Evolutionary conservation across 495 filamentous ascomycete genomes (phyloP), one percentile per base, ranked within the genome.

Genomic region (Aspergillus olivimuriae): DNA sequence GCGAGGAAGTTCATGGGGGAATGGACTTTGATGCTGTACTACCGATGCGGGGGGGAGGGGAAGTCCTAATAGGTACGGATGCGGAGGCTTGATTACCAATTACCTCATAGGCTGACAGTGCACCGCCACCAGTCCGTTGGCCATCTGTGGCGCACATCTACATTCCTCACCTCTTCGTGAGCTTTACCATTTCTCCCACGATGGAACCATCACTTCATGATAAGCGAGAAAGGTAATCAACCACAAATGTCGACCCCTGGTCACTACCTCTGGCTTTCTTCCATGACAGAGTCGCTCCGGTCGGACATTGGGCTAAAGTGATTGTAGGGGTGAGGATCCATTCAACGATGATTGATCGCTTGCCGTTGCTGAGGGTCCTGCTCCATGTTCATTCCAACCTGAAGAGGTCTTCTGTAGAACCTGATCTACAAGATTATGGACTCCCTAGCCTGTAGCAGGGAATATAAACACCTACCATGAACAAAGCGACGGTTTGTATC

Each of bases 61-160:
- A n/a, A n/a, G n/a, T n/a, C n/a, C n/a, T n/a, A n/a, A n/a, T n/a
- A n/a, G n/a, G n/a, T n/a, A n/a, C n/a, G n/a, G n/a, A n/a, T n/a
- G 2, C 11, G 2, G 7, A 17, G 2, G 2, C 7, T 36, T 10
- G 34, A 36, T 36, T 36, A 36, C 34, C 9, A 24, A 44, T 32
- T 26, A 49, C 39, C 35, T 50, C 48, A 28, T 28, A 28, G 11
- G 24, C 24, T 28, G 6, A 6, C 24, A 11, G 24, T 11, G 24
- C 24, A 28, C 24, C 24, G 24, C 24, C 24, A 28, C 24, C n/a
- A n/a, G n/a, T n/a, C n/a, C n/a, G n/a, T n/a, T n/a, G n/a, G n/a
- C n/a, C n/a, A n/a, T n/a, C n/a, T n/a, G n/a, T n/a, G n/a, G n/a
- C n/a, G n/a, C n/a, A n/a, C n/a, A 34, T 17, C 32, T 14, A 24